Conservation (phyloP, 495 filamentous ascomycete genomes). For the Neurospora discreta region DNA sequence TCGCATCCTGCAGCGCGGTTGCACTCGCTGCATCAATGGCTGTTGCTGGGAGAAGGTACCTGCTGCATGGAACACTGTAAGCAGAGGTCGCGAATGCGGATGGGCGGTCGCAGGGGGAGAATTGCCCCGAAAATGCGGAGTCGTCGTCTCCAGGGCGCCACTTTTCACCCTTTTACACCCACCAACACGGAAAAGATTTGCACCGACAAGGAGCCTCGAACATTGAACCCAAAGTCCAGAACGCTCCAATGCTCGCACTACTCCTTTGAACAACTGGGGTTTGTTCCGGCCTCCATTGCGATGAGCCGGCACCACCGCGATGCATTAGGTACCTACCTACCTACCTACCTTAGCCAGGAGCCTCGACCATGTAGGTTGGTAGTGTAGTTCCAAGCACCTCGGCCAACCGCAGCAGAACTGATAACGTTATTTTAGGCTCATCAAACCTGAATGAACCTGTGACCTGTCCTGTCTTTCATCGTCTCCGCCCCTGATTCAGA, state of each 20-base stretch:
- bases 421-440: background rate
- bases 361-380: background rate
- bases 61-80: background rate
- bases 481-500: background rate
- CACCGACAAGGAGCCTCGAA: background rate
- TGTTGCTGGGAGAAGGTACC: background rate
- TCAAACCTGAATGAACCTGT: background rate
- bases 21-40: background rate
- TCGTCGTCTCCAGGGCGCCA: background rate
- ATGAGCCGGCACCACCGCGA: background rate
- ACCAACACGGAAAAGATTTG: background rate
- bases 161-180: background rate
- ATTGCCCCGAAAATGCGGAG: background rate
- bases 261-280: background rate
- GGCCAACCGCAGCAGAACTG: background rate
- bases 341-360: background rate
- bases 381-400: background rate
- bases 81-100: background rate
- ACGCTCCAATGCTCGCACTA: background rate
- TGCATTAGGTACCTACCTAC: background rate
- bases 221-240: background rate
- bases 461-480: background rate
- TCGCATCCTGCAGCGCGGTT: background rate
- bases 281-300: background rate
- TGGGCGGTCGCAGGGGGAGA: background rate